Evolutionary conservation across 1,284 basidiomycete species (phyloP).

Genomic region (Phellinidium pouzarii): DNA sequence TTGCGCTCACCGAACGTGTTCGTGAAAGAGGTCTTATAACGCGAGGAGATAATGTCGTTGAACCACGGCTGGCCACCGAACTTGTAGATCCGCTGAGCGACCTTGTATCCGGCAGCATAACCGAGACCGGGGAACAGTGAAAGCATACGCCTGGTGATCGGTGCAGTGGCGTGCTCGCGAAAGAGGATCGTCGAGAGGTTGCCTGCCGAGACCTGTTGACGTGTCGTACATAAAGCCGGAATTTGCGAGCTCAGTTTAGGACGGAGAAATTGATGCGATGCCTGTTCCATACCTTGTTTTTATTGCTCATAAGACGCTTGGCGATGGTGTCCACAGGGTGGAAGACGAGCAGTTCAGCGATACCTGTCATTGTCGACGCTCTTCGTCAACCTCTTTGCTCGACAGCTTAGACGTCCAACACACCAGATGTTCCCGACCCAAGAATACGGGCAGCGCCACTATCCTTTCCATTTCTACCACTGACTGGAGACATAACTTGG

Average conservation of each 20-base stretch:
- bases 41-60: constrained; percentile 81
- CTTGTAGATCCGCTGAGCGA: constrained; percentile 92
- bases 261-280: not conserved
- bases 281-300: constrained; percentile 53
- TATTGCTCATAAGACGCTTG: constrained; percentile 98
- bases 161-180: constrained; percentile 73
- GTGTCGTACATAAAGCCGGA: constrained; percentile 1
- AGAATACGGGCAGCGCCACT: constrained; percentile 88
- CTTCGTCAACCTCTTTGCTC: not conserved
- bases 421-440: constrained; percentile 89
- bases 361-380: constrained; percentile 42
- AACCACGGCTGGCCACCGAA: constrained; percentile 99
- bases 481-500: constrained; percentile 9
- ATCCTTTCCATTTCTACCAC: constrained; percentile 51
- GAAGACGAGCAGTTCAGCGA: constrained; percentile 91
- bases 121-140: constrained; percentile 97
- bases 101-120: constrained; percentile 97
- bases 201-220: constrained; percentile 51
- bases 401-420: constrained; percentile 21
- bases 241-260: not conserved
- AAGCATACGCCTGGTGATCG: constrained; percentile 67
- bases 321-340: constrained; percentile 95
- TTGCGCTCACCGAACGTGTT: constrained; percentile 90
- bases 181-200: constrained; percentile 79
- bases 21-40: constrained; percentile 75